phyloP scores from a whole-genome alignment of 495 filamentous ascomycete species.

The Neurospora sp. region DNA sequence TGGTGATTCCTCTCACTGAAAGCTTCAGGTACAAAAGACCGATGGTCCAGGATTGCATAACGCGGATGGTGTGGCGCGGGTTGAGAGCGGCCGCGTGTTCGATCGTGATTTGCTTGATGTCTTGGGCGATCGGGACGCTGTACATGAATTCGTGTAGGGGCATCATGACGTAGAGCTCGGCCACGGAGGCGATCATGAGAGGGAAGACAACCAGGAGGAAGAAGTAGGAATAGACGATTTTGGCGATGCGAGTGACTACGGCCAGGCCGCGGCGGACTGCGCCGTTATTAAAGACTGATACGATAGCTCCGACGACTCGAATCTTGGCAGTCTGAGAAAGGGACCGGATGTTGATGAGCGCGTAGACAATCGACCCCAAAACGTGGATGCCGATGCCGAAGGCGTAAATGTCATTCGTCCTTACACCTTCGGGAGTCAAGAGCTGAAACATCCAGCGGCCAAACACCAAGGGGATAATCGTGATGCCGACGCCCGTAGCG shows the following conservation, averaged over 20 bases:
- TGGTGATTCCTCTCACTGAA: conserved; percentile 58
- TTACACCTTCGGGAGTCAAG: conserved; percentile 53
- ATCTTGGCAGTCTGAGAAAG: conserved; percentile 29
- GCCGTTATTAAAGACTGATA: conserved; percentile 24
- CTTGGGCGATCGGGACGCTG: conserved; percentile 11
- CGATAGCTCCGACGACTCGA: conserved; percentile 12
- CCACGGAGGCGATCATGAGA: conserved; percentile 65
- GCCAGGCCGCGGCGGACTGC: conserved; percentile 19
- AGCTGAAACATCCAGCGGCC: conserved; percentile 65
- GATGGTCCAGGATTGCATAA: conserved; percentile 89
- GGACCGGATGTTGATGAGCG: conserved; percentile 41
- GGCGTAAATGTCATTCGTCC: conserved; percentile 91
- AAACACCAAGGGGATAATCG: conserved; percentile 73
- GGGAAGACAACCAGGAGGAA: conserved; percentile 70
- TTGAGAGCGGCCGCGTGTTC: conserved; percentile 8
- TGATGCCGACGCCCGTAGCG: conserved; percentile 77
- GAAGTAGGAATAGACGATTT: conserved; percentile 60
- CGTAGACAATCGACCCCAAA: conserved; percentile 54
- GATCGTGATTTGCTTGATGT: background rate
- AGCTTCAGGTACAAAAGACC: conserved; percentile 89
- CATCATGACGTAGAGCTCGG: conserved; percentile 83
- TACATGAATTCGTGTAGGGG: conserved; percentile 78
- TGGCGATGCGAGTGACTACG: conserved; percentile 18
- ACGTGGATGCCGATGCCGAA: conserved; percentile 82
- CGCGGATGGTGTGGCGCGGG: conserved; percentile 65